Evolutionary conservation across 441 rosid species (phyloP), one percentile per base, ranked within the genome.

Genomic region (Corymbia citriodora): DNA sequence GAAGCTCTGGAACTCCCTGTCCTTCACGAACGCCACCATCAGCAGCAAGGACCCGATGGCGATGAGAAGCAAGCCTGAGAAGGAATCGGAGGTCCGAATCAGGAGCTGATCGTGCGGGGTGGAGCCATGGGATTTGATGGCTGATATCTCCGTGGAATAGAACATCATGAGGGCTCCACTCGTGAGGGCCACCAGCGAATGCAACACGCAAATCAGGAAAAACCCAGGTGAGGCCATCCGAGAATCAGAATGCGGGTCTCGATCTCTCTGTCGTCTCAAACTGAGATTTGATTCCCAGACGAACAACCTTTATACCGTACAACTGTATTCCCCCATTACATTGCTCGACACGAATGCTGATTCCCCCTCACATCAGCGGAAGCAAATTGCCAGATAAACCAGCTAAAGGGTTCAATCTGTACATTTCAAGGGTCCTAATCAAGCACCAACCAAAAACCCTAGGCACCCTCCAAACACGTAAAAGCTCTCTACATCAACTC

Each of bases 31-130:
- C 33, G 98, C 95, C 82, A 96, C 98, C 98, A 97, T 95, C 88
- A 97, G 93, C 87, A 97, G 88, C 11, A 97, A 90, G 85, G 93
- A 92, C 21, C 99, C 98, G 9, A 96, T 93, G 8, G 95, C 93
- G 88, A 96, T 95, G 48, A 97, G 93, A 61, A 96, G 98, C 98
- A 97, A 90, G 89, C 99, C 99, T 2, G 99, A 96, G 92, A 97
- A 96, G 6, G 99, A 96, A 19, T 95, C 94, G 12, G 98, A 96
- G 88, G 96, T 97, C 94, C 94, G 96, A 91, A 97, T 96, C 93
- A 96, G 94, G 85, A 96, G 95, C 89, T 96, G 97, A 87, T 96
- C 98, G 53, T 95, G 98, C 27, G 96, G 96, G 4, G 98, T 97
- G 85, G 98, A 97, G 9, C 99, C 99, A 87, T 92, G 93, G 79